Conservation (phyloP, 768 basidiomycete species). For the Kwoniella heveanensis region DNA sequence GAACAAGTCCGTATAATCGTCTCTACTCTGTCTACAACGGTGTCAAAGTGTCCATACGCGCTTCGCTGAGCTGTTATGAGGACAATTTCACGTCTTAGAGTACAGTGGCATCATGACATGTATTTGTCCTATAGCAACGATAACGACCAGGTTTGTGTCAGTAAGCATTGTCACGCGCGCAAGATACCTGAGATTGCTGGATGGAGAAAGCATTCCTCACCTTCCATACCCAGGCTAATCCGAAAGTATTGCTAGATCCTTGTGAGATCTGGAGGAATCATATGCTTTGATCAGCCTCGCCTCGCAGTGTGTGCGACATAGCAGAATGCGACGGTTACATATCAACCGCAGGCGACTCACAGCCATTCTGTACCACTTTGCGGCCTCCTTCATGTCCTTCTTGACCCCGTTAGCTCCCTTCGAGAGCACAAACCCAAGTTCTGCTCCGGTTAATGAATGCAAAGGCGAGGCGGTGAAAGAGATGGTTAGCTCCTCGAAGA, state of each 20-base stretch:
- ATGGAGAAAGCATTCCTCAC: conserved; percentile 27
- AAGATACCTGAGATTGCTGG: not conserved
- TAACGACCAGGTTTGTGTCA: not conserved
- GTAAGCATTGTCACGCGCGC: not conserved
- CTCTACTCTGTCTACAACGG: no score
- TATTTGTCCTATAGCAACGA: conserved; percentile 35
- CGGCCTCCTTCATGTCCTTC: conserved; percentile 56
- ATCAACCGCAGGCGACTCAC: no score
- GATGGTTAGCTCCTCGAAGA: no score
- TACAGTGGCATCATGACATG: conserved; percentile 31
- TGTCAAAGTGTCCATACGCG: no score
- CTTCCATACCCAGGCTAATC: conserved; percentile 55
- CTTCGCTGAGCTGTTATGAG: no score
- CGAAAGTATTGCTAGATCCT: conserved; percentile 44
- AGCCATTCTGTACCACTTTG: conserved; percentile 55
- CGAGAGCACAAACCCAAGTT: conserved; percentile 51
- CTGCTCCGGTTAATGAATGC: conserved; percentile 31
- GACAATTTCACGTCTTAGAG: no score
- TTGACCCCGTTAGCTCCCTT: conserved; percentile 51
- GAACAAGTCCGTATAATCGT: no score
- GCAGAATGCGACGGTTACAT: no score
- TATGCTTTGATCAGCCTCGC: not conserved
- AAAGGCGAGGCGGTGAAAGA: no score
- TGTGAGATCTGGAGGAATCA: conserved; percentile 32
- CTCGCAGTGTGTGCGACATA: no score